phyloP scores from a whole-genome alignment of 441 rosid species.

The Arabidopsis hybrid region DNA sequence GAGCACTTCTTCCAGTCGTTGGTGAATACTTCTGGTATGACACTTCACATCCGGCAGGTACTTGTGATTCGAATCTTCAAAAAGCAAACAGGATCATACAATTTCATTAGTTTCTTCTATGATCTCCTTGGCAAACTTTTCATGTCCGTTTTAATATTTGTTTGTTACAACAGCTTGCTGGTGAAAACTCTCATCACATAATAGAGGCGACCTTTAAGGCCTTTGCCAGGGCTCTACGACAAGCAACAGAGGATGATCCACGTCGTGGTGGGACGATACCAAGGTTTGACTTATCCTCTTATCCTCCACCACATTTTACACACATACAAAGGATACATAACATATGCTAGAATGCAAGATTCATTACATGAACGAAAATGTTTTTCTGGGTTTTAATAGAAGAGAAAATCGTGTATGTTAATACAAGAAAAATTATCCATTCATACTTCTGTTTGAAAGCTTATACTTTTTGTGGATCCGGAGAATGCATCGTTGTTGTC shows the following conservation, averaged over 20 bases:
- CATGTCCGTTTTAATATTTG: conserved; percentile 7
- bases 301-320: not conserved
- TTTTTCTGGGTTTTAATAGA: too few species aligned
- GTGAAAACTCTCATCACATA: conserved; percentile 91
- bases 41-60: conserved; percentile 89
- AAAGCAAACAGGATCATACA: not conserved
- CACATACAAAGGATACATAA: conserved; percentile 14
- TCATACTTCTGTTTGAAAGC: not conserved
- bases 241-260: conserved; percentile 84
- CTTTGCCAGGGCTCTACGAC: conserved; percentile 94
- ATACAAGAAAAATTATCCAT: not conserved
- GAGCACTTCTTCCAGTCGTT: conserved; percentile 92
- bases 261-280: conserved; percentile 88
- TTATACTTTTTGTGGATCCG: not conserved
- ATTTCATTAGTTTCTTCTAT: not conserved
- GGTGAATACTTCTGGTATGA: conserved; percentile 93
- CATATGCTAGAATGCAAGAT: not conserved
- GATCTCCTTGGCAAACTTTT: conserved; percentile 4
- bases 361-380: not conserved
- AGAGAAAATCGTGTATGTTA: not conserved
- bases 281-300: conserved; percentile 55
- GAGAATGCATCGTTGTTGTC: conserved; percentile 11
- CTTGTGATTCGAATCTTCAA: not conserved
- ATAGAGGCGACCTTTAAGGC: conserved; percentile 98
- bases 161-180: conserved; percentile 72